phyloP scores from a whole-genome alignment of 371 early-diverging fungal species.

The Apophysomyces sp. region DNA sequence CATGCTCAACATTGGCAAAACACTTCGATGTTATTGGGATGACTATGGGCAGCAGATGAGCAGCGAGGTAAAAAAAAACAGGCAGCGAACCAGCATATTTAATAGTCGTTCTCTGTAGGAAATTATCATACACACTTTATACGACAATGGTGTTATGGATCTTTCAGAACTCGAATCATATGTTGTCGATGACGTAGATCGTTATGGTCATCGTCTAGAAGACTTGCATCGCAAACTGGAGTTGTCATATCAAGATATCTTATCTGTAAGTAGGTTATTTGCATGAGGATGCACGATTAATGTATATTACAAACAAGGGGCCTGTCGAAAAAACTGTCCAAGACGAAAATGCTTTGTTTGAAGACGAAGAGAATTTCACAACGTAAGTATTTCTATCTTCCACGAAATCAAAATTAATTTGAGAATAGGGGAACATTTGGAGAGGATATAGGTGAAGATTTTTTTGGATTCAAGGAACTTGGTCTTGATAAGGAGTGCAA shows the following conservation, averaged over 20 bases:
- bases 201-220: conserved; percentile 65
- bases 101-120: conserved; percentile 45
- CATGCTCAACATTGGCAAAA: conserved; percentile 80
- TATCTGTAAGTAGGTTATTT: conserved; percentile 32
- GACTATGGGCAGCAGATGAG: conserved; percentile 71
- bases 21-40: conserved; percentile 78
- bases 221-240: conserved; percentile 77
- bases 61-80: conserved; percentile 62
- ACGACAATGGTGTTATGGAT: conserved; percentile 76
- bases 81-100: too few relatives aligned
- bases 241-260: conserved; percentile 59
- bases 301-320: conserved; percentile 15
- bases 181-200: conserved; percentile 73
- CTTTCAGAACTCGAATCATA: conserved; percentile 73
- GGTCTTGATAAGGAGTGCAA: conserved; percentile 74
- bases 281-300: neutral
- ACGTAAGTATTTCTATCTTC: conserved; percentile 31
- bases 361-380: conserved; percentile 59
- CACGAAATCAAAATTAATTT: conserved; percentile 19
- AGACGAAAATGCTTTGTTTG: conserved; percentile 48
- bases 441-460: conserved; percentile 84
- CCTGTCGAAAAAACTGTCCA: conserved; percentile 29
- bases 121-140: conserved; percentile 80
- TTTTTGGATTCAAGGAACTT: conserved; percentile 86
- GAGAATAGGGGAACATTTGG: conserved; percentile 71